Evolutionary conservation across 352 stramenopile species (phyloP).

Genomic region (Pythium dissimile): DNA sequence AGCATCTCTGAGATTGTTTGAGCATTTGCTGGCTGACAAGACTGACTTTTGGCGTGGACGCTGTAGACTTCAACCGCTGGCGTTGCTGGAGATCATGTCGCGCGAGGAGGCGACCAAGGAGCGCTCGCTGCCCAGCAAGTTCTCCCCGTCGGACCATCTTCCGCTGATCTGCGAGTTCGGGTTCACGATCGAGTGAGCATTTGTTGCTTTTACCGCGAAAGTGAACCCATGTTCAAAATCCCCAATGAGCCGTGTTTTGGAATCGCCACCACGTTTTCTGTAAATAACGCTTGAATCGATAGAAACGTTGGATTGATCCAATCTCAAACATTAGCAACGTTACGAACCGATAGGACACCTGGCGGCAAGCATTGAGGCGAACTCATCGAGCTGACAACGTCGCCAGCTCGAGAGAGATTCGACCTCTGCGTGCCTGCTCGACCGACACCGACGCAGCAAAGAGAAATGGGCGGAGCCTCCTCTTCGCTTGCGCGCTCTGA

Average conservation of each 20-base stretch:
- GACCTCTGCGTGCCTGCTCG: background rate
- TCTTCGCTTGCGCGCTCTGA: slow-evolving; percentile 31
- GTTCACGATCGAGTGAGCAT: background rate
- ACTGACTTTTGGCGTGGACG: background rate
- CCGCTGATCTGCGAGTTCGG: slow-evolving; percentile 69
- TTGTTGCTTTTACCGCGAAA: too few relatives aligned
- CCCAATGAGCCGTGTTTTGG: slow-evolving; percentile 2
- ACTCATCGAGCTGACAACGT: too few relatives aligned
- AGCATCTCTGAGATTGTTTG: background rate
- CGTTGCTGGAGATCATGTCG: slow-evolving; percentile 74
- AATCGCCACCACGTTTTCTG: too few relatives aligned
- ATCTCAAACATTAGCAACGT: slow-evolving; percentile 7
- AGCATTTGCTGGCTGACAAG: background rate
- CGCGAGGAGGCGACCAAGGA: slow-evolving; percentile 53
- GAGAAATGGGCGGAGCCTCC: slow-evolving; percentile 39
- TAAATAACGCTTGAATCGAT: slow-evolving; percentile 3
- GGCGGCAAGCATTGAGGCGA: background rate
- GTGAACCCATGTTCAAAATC: slow-evolving; percentile 1
- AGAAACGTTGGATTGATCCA: slow-evolving; percentile 16
- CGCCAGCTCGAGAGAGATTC: too few relatives aligned
- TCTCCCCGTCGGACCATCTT: slow-evolving; percentile 76
- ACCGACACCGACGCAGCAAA: background rate
- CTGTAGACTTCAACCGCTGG: slow-evolving; percentile 34
- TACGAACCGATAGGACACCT: slow-evolving; percentile 9
- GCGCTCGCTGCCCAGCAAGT: slow-evolving; percentile 54